phyloP scores from a whole-genome alignment of 2,329 filamentous ascomycete genomes.

The Fusarium pseudoanthophilum region DNA sequence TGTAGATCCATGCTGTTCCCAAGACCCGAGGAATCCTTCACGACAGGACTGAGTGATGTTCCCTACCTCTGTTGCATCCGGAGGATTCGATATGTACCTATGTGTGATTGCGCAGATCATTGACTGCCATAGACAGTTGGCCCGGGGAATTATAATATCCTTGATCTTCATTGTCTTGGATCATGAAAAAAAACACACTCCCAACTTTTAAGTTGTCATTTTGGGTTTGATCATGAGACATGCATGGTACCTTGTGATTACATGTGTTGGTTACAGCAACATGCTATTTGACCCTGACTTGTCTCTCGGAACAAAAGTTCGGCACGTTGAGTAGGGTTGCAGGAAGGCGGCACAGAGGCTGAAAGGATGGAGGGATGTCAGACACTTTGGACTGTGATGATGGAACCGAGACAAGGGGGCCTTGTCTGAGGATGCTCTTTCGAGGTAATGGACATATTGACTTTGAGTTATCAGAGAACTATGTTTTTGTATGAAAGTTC shows the following conservation, averaged over 20 bases:
- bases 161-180: not conserved
- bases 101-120: not conserved
- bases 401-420: slow-evolving; percentile 19
- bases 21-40: not conserved
- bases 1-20: slow-evolving; percentile 1
- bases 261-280: slow-evolving; percentile 2
- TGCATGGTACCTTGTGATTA: not conserved
- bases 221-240: slow-evolving; percentile 4
- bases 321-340: slow-evolving; percentile 8
- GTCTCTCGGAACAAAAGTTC: slow-evolving; percentile 1
- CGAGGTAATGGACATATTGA: not conserved
- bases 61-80: not conserved
- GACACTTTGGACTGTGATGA: slow-evolving; percentile 16
- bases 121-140: not conserved
- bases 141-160: not conserved
- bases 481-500: not conserved
- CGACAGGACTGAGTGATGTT: not conserved
- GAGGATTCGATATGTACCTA: not conserved
- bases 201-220: not conserved
- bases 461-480: not conserved
- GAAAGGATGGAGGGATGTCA: slow-evolving; percentile 7
- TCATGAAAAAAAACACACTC: not conserved
- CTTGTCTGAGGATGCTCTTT: slow-evolving; percentile 3
- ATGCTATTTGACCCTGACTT: not conserved
- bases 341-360: slow-evolving; percentile 3